phyloP scores from a whole-genome alignment of 768 basidiomycete genomes.

The Lentinula detonsa region DNA sequence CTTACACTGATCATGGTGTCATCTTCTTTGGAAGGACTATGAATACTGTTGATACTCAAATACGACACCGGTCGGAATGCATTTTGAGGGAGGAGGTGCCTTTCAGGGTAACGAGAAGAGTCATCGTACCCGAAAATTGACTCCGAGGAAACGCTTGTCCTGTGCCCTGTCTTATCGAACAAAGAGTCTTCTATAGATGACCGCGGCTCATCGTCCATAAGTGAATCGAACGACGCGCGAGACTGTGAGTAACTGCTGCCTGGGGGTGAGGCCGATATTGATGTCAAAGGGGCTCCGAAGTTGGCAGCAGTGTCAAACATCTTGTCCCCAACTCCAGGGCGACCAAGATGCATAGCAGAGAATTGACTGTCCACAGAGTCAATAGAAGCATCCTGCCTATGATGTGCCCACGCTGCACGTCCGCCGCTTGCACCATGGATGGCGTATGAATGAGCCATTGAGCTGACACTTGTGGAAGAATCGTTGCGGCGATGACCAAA shows the following conservation, averaged over 20 bases:
- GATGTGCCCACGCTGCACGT: conserved; percentile 54
- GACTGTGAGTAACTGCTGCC: conserved; percentile 25
- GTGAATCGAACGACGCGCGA: conserved; percentile 28
- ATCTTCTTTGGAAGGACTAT: conserved; percentile 57
- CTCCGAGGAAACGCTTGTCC: conserved; percentile 46
- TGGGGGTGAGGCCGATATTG: conserved; percentile 64
- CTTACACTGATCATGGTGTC: conserved; percentile 80
- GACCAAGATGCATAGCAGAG: conserved; percentile 48
- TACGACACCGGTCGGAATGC: conserved; percentile 65
- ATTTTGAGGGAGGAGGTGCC: conserved; percentile 33
- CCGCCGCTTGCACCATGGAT: conserved; percentile 46
- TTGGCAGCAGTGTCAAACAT: conserved; percentile 65
- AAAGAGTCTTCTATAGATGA: conserved; percentile 45
- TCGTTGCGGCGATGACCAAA: conserved; percentile 37
- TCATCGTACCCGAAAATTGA: conserved; percentile 58
- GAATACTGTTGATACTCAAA: conserved; percentile 42
- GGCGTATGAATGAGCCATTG: conserved; percentile 51
- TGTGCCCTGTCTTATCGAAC: conserved; percentile 57
- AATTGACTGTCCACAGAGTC: conserved; percentile 67
- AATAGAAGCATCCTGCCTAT: conserved; percentile 48
- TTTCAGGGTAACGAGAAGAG: conserved; percentile 24
- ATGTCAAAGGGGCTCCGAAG: conserved; percentile 45
- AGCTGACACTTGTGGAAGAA: conserved; percentile 42
- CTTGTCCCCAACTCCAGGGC: conserved; percentile 80
- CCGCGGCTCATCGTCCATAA: conserved; percentile 47